Evolutionary conservation across 1,284 basidiomycete genomes (phyloP).

Genomic region (Sanguinoderma infundibulare): DNA sequence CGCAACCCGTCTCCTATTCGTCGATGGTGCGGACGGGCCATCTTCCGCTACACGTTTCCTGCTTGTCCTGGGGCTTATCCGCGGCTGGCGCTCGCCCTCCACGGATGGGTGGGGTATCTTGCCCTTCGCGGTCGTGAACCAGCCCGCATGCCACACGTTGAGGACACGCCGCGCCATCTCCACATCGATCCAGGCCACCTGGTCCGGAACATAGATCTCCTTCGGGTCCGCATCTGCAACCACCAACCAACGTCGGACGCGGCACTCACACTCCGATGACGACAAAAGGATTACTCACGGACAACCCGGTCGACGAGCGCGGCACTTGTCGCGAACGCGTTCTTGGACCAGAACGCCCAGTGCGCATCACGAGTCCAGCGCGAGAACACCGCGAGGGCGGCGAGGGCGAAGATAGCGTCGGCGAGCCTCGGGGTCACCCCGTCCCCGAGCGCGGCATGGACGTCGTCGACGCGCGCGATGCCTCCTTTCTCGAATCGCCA

Average conservation of each 20-base stretch:
- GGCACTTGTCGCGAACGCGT: constrained; percentile 13
- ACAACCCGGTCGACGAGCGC: constrained; percentile 15
- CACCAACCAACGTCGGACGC: neutral
- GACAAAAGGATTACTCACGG: constrained; percentile 1
- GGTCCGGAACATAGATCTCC: neutral
- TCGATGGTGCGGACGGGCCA: neutral
- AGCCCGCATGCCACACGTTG: neutral
- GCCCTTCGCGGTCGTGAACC: neutral
- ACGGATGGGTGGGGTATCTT: no score
- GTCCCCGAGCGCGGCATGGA: neutral
- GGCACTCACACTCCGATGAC: neutral
- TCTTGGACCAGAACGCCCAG: constrained; percentile 29
- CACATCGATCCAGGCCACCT: neutral
- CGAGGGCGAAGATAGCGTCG: constrained; percentile 28
- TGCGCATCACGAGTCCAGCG: constrained; percentile 23
- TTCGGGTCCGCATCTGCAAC: neutral
- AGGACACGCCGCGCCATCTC: neutral
- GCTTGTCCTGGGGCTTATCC: neutral
- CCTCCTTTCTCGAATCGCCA: neutral
- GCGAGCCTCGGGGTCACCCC: neutral
- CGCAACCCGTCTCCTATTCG: neutral
- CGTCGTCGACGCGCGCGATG: neutral
- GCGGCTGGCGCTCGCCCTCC: no score
- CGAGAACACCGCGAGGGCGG: constrained; percentile 26
- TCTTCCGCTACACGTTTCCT: neutral